Conservation (phyloP, 2,329 filamentous ascomycete species). For the Fusarium sp. region DNA sequence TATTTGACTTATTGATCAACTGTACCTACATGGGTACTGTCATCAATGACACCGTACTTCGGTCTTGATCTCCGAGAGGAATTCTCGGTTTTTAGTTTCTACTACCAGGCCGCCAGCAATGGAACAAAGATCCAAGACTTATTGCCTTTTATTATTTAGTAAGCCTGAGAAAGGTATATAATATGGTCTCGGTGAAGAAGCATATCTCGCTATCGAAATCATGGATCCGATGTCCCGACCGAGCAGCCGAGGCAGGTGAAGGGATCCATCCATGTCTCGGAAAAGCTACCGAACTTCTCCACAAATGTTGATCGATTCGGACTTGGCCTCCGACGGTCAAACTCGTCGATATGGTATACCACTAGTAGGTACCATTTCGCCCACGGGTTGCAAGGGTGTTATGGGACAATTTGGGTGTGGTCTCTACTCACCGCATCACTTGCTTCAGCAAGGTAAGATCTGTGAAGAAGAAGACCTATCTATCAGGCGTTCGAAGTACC, state of each 20-base stretch:
- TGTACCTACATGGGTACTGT: background rate
- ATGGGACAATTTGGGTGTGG: background rate
- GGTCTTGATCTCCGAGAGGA: constrained; percentile 6
- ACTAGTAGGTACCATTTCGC: background rate
- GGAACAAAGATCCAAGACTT: background rate
- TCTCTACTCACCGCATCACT: too few relatives aligned
- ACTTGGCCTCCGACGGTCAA: background rate
- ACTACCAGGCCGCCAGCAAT: background rate
- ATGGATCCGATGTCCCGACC: constrained; percentile 37
- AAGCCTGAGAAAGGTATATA: background rate
- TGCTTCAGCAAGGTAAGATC: background rate
- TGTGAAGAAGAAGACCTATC: background rate
- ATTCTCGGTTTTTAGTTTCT: too few relatives aligned
- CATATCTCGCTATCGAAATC: background rate
- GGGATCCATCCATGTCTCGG: constrained; percentile 8
- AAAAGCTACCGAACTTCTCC: background rate
- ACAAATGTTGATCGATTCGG: constrained; percentile 6
- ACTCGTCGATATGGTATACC: background rate
- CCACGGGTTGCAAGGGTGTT: constrained; percentile 1
- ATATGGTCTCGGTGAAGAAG: background rate
- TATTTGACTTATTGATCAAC: background rate
- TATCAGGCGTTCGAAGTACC: background rate
- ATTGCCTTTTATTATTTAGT: background rate
- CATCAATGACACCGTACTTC: background rate
- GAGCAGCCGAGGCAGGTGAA: constrained; percentile 41